Base-by-base conservation (phyloP, 164 flowering plant species). In the Tetrastigma voinierianum region DNA sequence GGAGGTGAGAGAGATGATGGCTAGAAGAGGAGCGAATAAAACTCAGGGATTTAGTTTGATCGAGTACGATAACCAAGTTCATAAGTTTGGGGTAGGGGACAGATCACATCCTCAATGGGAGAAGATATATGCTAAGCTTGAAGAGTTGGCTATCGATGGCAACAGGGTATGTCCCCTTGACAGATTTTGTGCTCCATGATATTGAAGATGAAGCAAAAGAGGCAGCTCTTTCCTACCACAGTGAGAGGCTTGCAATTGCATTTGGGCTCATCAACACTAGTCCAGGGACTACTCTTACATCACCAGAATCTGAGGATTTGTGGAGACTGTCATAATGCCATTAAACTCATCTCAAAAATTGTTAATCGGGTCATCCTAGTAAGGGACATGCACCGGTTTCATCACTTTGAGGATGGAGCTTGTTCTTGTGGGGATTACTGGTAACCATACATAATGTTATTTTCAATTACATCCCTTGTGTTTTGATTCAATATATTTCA, bases 241-340 rank as follows among this genome's bases (percentile, higher is more conserved):
- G 81, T 70, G 81, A 80, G 74, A 72, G 75, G 62, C 64, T 77
- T 44, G 83, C 83, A 21, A 72, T 77, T 54, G 81, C 75, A 48
- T 76, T 79, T 60, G 80, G 76, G 44, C 58, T 79, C 57, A 63
- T 73, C 18, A 76, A 70, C 64, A 73, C 75, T 18, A 53, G 49
- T 12, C 67, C 69, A 0, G 79, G 82, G 67, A 66, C 70, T 14
- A 24, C 67, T 16, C 53, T 76, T 45, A 69, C 9, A 65, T 79
- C 49, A 74, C 70, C 17, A 78, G 72, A 73, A 79, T 57, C 77
- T 80, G 59, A n/a, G n/a, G n/a, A n/a, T n/a, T n/a, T n/a, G n/a
- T n/a, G n/a, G n/a, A n/a, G n/a, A n/a, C n/a, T n/a, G n/a, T n/a
- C n/a, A n/a, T n/a, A n/a, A n/a, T n/a, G n/a, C n/a, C n/a, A n/a